A percentile compares a stretch with the other conserved stretches of the same genome.
phyloP scores from a whole-genome alignment of 2,329 filamentous ascomycete genomes.

The Aureobasidium zeae region DNA sequence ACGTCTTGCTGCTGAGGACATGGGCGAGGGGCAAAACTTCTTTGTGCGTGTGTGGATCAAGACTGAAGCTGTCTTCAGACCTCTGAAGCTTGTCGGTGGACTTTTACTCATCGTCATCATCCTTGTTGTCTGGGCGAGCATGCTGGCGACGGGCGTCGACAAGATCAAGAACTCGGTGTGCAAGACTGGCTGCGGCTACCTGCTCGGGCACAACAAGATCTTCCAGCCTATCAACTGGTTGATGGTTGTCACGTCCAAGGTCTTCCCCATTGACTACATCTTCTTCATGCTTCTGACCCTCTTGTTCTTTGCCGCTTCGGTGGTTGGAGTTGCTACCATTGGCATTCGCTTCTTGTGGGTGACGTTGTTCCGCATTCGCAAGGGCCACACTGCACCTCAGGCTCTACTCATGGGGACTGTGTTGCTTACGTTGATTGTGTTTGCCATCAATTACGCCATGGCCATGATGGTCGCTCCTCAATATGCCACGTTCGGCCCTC shows the following conservation, averaged over 20 bases:
- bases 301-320: constrained; percentile 79
- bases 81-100: constrained; percentile 79
- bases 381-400: constrained; percentile 81
- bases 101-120: constrained; percentile 66
- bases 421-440: constrained; percentile 76
- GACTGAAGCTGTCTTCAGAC: constrained; percentile 70
- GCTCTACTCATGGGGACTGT: constrained; percentile 85
- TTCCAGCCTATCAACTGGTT: constrained; percentile 95
- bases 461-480: constrained; percentile 93
- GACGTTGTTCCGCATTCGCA: constrained; percentile 81
- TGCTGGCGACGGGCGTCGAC: constrained; percentile 92
- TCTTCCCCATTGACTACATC: constrained; percentile 87
- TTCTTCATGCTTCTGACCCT: constrained; percentile 77
- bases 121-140: constrained; percentile 73
- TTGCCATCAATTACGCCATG: constrained; percentile 87
- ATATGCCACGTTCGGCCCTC: constrained; percentile 87
- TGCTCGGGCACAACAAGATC: constrained; percentile 77
- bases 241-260: constrained; percentile 67
- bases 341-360: constrained; percentile 97
- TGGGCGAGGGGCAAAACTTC: constrained; percentile 65
- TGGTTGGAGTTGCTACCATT: constrained; percentile 74
- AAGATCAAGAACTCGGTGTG: constrained; percentile 94
- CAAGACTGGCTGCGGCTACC: constrained; percentile 83
- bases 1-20: constrained; percentile 72
- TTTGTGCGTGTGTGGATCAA: constrained; percentile 71